These are phyloP conservation scores for Peronosclerospora sorghi DNA, from an alignment of 352 stramenopile species.

Conservation along the genomic window DNA sequence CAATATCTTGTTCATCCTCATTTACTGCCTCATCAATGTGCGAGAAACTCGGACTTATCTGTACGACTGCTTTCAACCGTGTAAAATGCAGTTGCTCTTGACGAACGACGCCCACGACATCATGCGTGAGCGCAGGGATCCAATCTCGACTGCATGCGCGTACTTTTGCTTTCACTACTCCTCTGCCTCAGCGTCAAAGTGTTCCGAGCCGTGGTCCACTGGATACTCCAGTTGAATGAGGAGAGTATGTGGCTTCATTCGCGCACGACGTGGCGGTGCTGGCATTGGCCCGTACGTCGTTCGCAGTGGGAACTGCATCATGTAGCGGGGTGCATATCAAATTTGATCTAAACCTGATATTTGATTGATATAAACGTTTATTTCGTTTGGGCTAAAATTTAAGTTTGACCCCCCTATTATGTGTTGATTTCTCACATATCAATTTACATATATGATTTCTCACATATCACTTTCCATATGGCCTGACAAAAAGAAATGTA, in stretches of 20 bases:
- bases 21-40: slow-evolving; percentile 70
- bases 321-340: too few species aligned
- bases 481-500: too few species aligned
- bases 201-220: slow-evolving; percentile 53
- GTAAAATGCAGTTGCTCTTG: slow-evolving; percentile 76
- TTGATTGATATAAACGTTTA: too few species aligned
- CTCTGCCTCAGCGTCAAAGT: slow-evolving; percentile 71
- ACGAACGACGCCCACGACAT: slow-evolving; percentile 66
- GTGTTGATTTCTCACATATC: too few species aligned
- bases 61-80: slow-evolving; percentile 48
- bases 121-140: slow-evolving; percentile 63
- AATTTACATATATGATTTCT: too few species aligned
- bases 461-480: too few species aligned
- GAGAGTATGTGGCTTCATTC: slow-evolving; percentile 63
- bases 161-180: slow-evolving; percentile 71
- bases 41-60: slow-evolving; percentile 70
- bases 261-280: slow-evolving; percentile 35
- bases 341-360: too few species aligned
- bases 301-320: slow-evolving; percentile 74
- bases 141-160: slow-evolving; percentile 45
- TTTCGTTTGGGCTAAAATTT: too few species aligned
- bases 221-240: slow-evolving; percentile 73
- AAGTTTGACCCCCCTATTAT: too few species aligned
- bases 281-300: slow-evolving; percentile 71
- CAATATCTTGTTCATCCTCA: slow-evolving; percentile 57